Percentiles rank a stretch among this genome's conserved stretches.
phyloP scores from a whole-genome alignment of 2,329 filamentous ascomycete species.

The Botrytis sinoallii region DNA sequence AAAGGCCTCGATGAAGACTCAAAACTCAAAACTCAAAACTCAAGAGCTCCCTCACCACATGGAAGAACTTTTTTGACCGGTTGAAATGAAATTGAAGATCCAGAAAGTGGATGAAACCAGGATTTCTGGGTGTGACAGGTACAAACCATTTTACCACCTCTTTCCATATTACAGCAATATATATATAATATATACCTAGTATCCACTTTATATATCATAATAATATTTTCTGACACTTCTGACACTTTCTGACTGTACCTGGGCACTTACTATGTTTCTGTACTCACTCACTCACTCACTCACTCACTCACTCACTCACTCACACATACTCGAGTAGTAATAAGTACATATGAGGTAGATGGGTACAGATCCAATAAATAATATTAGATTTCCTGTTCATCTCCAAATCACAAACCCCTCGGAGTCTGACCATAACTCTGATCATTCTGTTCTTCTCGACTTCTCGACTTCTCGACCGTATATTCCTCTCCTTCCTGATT shows the following conservation, averaged over 20 bases:
- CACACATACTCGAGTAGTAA: no score
- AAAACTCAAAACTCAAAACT: neutral
- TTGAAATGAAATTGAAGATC: neutral
- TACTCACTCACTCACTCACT: no score
- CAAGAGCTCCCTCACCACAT: neutral
- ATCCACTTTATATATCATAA: neutral
- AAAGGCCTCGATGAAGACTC: neutral
- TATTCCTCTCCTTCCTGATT: neutral
- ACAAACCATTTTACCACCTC: neutral
- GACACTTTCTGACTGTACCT: no score
- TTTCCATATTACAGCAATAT: neutral
- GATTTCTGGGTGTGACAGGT: neutral
- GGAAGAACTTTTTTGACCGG: neutral
- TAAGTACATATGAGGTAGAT: no score
- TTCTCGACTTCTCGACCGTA: no score
- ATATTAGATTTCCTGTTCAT: neutral
- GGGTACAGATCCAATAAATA: no score
- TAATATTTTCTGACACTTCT: neutral
- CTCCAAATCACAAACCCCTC: neutral
- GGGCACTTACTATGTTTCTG: no score
- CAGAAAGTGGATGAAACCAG: neutral
- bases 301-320: no score
- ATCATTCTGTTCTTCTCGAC: neutral
- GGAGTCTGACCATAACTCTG: no score
- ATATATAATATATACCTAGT: no score